A percentile compares a stretch with the other conserved stretches of the same genome.
These are phyloP conservation scores for Sphaerobolus stellatus DNA, from an alignment of 1,284 basidiomycete genomes.

Conservation along the genomic window DNA sequence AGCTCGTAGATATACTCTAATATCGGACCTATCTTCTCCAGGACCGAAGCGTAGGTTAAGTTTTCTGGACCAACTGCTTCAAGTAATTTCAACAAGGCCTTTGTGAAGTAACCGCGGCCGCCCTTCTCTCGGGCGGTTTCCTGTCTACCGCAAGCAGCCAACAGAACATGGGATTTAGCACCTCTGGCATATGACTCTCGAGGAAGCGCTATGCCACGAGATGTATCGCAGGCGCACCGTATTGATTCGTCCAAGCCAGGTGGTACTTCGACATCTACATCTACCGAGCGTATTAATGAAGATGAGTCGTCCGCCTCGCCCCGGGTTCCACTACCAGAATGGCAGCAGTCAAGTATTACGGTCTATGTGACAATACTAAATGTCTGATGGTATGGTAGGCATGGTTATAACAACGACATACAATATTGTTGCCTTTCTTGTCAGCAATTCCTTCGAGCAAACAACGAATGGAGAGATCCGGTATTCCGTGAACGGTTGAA, in stretches of 20 bases:
- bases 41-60: conserved; percentile 48
- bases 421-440: conserved; percentile 63
- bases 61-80: conserved; percentile 49
- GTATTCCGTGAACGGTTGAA: conserved; percentile 57
- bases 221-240: background rate
- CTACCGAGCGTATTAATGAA: conserved; percentile 58
- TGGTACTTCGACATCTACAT: conserved; percentile 39
- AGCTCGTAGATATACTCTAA: conserved; percentile 5
- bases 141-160: conserved; percentile 53
- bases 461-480: conserved; percentile 59
- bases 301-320: conserved; percentile 42
- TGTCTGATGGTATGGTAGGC: background rate
- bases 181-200: conserved; percentile 50
- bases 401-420: conserved; percentile 19
- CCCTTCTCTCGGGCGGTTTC: conserved; percentile 52
- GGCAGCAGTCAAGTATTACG: conserved; percentile 63
- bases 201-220: conserved; percentile 1
- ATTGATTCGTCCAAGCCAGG: conserved; percentile 42
- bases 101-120: conserved; percentile 60
- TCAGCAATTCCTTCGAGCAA: conserved; percentile 54
- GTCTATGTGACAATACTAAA: conserved; percentile 32
- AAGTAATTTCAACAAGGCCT: conserved; percentile 47
- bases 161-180: conserved; percentile 46
- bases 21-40: conserved; percentile 27
- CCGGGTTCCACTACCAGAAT: conserved; percentile 44